These are phyloP conservation scores for Annulohypoxylon stygium DNA, from an alignment of 495 filamentous ascomycete species.

Conservation along the genomic window DNA sequence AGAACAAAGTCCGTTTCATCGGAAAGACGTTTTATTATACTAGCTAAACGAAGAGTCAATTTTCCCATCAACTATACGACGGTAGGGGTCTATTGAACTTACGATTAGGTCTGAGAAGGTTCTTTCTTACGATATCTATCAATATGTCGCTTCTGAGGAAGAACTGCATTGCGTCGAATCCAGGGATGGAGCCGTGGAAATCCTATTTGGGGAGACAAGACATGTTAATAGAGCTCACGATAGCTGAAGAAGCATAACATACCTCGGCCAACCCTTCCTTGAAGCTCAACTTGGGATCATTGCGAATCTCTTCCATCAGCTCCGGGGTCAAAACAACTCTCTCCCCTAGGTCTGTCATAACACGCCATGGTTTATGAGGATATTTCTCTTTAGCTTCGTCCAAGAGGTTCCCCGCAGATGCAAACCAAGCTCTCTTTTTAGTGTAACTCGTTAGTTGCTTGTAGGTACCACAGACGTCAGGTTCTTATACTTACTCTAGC, in stretches of 20 bases:
- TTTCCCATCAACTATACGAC: neutral
- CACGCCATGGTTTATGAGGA: conserved; percentile 44
- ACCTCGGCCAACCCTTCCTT: conserved; percentile 55
- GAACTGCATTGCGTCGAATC: conserved; percentile 59
- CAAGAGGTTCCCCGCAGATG: conserved; percentile 13
- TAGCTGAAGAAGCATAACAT: neutral
- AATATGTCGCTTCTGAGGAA: conserved; percentile 47
- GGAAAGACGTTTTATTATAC: conserved; percentile 54
- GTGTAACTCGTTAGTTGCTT: conserved; percentile 7
- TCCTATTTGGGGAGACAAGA: conserved; percentile 41
- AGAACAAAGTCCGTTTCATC: conserved; percentile 58
- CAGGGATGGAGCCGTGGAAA: conserved; percentile 60
- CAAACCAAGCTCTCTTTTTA: conserved; percentile 21
- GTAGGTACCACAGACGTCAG: neutral
- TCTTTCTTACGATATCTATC: conserved; percentile 57
- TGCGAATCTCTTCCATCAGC: conserved; percentile 64
- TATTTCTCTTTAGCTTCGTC: conserved; percentile 29
- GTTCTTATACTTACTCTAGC: conserved; percentile 28
- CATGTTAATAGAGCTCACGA: neutral
- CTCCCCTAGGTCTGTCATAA: conserved; percentile 49
- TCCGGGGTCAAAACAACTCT: conserved; percentile 60
- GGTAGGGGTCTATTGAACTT: neutral
- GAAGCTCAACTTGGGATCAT: conserved; percentile 55
- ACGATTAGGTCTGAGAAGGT: conserved; percentile 58
- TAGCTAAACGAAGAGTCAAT: conserved; percentile 33